These are phyloP conservation scores for Bipolaris bicolor DNA, from an alignment of 2,329 filamentous ascomycete genomes.

Conservation along the genomic window DNA sequence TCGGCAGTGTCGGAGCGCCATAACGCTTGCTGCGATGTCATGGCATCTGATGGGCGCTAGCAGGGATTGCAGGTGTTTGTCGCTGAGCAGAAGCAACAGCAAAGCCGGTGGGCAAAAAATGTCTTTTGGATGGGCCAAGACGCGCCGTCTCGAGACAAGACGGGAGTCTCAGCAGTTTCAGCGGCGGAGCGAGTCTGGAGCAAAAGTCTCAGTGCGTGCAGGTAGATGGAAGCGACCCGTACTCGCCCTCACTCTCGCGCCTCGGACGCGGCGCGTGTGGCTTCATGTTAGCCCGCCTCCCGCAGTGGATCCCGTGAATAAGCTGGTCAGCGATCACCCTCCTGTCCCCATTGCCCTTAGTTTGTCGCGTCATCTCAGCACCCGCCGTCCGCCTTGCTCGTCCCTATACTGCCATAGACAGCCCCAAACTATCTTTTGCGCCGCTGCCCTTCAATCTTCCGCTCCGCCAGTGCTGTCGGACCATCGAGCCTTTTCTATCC, in stretches of 20 bases:
- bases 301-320: constrained; percentile 18
- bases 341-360: constrained; percentile 1
- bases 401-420: background rate
- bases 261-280: background rate
- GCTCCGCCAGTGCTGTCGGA: constrained; percentile 5
- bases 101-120: constrained; percentile 1
- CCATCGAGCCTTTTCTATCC: constrained; percentile 20
- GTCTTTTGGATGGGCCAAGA: constrained; percentile 13
- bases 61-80: constrained; percentile 9
- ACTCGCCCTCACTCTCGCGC: too few species aligned
- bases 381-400: constrained; percentile 17
- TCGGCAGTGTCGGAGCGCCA: background rate
- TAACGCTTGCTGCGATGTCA: background rate
- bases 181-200: constrained; percentile 2
- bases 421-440: background rate
- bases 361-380: constrained; percentile 18
- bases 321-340: constrained; percentile 16
- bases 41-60: background rate
- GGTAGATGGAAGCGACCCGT: too few species aligned
- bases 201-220: background rate
- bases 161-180: constrained; percentile 19
- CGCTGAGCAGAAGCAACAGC: constrained; percentile 2
- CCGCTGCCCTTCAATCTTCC: background rate
- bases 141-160: constrained; percentile 10
- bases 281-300: constrained; percentile 2